Evolutionary conservation across 768 basidiomycete species (phyloP).

Genomic region (Russula emetica): DNA sequence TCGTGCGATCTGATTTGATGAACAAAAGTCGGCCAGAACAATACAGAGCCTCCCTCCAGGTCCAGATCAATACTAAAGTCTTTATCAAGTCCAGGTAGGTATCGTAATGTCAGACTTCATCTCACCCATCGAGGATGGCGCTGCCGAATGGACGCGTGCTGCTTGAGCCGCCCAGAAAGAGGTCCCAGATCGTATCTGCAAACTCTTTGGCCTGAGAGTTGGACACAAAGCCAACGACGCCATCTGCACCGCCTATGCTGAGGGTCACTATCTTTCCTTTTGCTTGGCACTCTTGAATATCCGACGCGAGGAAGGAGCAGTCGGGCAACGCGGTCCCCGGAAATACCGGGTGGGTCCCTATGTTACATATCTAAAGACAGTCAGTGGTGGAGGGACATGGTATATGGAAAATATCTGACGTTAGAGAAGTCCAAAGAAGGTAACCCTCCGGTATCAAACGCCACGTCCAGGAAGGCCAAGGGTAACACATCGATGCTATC

Average conservation of each 20-base stretch:
- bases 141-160: constrained; percentile 63
- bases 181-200: constrained; percentile 58
- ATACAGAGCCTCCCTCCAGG: background rate
- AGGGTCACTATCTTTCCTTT: background rate
- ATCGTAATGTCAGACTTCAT: background rate
- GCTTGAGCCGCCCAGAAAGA: constrained; percentile 63
- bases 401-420: constrained; percentile 34
- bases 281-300: background rate
- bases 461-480: constrained; percentile 41
- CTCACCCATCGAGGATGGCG: constrained; percentile 68
- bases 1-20: background rate
- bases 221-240: background rate
- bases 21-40: background rate
- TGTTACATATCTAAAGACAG: background rate
- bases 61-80: background rate
- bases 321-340: background rate
- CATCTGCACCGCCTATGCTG: background rate
- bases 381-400: background rate
- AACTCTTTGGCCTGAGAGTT: background rate
- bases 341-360: background rate
- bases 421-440: constrained; percentile 61
- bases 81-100: background rate
- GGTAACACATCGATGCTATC: background rate
- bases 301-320: background rate
- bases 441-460: constrained; percentile 53